These are phyloP conservation scores for Termitomyces sp. DNA, from an alignment of 768 basidiomycete genomes.

Conservation along the genomic window DNA sequence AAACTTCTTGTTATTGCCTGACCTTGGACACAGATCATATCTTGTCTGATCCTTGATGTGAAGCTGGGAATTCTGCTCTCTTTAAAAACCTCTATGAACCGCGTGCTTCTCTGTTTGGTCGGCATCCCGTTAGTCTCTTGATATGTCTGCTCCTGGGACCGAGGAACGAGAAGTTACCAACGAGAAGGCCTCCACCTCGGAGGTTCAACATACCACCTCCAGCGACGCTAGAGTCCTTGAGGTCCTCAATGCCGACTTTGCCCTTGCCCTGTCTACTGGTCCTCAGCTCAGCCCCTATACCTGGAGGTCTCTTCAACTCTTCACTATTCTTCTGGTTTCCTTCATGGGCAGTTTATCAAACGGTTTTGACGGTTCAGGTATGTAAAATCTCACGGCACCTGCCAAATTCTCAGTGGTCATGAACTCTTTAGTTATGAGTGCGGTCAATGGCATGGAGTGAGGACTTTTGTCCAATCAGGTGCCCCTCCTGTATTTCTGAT, in stretches of 20 bases:
- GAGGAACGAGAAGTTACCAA: conserved; percentile 13
- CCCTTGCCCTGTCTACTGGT: conserved; percentile 39
- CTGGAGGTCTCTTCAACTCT: conserved; percentile 36
- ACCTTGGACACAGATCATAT: background rate
- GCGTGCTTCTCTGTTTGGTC: background rate
- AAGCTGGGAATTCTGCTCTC: background rate
- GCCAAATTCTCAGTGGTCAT: background rate
- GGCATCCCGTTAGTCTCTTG: background rate
- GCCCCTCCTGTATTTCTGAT: background rate
- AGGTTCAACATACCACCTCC: background rate
- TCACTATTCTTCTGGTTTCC: conserved; percentile 35
- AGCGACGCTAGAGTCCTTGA: conserved; percentile 22
- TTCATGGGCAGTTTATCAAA: conserved; percentile 45
- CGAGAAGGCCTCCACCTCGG: conserved; percentile 4
- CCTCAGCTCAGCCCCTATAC: conserved; percentile 37
- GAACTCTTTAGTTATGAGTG: conserved; percentile 36
- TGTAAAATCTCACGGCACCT: conserved; percentile 7
- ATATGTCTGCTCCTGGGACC: conserved; percentile 15
- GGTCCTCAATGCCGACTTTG: conserved; percentile 36
- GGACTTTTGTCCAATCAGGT: conserved; percentile 6
- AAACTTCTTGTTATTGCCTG: too few species aligned
- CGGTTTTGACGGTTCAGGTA: conserved; percentile 44
- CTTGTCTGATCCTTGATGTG: background rate
- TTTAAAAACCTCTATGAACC: background rate
- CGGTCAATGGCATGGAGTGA: conserved; percentile 44